A percentile compares a stretch with the other conserved stretches of the same genome.
Conservation (phyloP, 441 rosid species). For the Arabidopsis lyrata region DNA sequence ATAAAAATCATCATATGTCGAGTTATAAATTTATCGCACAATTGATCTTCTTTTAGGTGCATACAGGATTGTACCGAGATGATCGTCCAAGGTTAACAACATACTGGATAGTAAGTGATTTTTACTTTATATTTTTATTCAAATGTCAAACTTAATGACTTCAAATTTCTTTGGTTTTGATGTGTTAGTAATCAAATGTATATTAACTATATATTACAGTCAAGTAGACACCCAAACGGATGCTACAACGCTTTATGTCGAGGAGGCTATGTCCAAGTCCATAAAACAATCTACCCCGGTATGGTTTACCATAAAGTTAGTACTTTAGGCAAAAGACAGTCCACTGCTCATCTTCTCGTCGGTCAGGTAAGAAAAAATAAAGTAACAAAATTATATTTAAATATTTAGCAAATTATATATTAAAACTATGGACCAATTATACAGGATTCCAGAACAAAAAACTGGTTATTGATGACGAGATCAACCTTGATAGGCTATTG, state of each 20-base stretch:
- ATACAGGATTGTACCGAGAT: slow-evolving; percentile 26
- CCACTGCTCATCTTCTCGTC: slow-evolving; percentile 24
- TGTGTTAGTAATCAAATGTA: neutral
- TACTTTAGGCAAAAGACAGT: neutral
- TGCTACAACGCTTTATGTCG: slow-evolving; percentile 26
- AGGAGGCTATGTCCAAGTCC: slow-evolving; percentile 35
- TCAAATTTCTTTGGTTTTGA: neutral
- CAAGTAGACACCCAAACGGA: neutral
- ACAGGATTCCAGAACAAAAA: slow-evolving; percentile 14
- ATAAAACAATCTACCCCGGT: slow-evolving; percentile 28
- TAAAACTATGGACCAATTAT: neutral
- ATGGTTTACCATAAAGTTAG: slow-evolving; percentile 19
- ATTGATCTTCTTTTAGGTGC: slow-evolving; percentile 11
- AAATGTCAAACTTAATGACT: neutral
- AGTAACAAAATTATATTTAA: neutral
- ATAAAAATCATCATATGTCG: slow-evolving; percentile 5
- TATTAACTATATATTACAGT: neutral
- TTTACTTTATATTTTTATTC: neutral
- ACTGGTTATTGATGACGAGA: slow-evolving; percentile 8
- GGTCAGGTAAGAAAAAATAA: slow-evolving; percentile 5
- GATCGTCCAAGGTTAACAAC: slow-evolving; percentile 30
- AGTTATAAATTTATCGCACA: neutral
- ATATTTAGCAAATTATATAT: neutral
- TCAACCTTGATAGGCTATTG: slow-evolving; percentile 15
- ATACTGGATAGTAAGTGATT: slow-evolving; percentile 16